Evolutionary conservation across 345 rosid genomes (phyloP), one percentile per base, ranked within the genome.

Genomic region (Eucalyptus virginea): DNA sequence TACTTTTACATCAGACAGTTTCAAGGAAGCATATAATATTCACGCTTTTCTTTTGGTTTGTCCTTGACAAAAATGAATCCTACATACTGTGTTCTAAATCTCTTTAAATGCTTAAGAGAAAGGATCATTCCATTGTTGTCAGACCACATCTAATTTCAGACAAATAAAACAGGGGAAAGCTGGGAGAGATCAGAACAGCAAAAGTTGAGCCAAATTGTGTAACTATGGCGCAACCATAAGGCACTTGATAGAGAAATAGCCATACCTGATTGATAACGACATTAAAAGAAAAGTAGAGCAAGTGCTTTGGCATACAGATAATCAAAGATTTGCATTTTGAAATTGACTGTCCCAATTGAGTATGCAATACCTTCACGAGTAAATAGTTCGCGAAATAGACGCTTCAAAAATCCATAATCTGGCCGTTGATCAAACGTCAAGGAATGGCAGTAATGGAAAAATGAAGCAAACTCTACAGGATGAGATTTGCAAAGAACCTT

Each of bases 381-480:
- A 93, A 97, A 95, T 92, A 96, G 90, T 89, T 95, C 99, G 87
- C 95, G 95, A 89, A 97, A 97, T 37, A 96, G 93, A 80, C 97
- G 94, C 94, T 91, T 97, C 92, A 97, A 89, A 89, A 95, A 96
- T 88, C 97, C 96, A 93, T 96, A 97, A 93, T 97, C 98, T 89
- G 98, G 99, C 62, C 94, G 93, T 90, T 95, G 98, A 87, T 97
- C 98, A 91, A 97, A 97, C 51, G 93, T 94, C 90, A 96, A 88
- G 9, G 99, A 96, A 88, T 96, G 97, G 89, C 99, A 97, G 89
- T 97, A 97, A 92, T 94, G 97, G 88, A 97, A 94, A 92, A 96
- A 97, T 34, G 99, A 97, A 37, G 94, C 97, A 89, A 95, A 95
- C 91, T 95, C 96, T 88, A 91, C 94, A 0, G 96, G 95, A 89